These are phyloP conservation scores for Naganishia onofrii DNA, from an alignment of 768 basidiomycete species.

Conservation along the genomic window DNA sequence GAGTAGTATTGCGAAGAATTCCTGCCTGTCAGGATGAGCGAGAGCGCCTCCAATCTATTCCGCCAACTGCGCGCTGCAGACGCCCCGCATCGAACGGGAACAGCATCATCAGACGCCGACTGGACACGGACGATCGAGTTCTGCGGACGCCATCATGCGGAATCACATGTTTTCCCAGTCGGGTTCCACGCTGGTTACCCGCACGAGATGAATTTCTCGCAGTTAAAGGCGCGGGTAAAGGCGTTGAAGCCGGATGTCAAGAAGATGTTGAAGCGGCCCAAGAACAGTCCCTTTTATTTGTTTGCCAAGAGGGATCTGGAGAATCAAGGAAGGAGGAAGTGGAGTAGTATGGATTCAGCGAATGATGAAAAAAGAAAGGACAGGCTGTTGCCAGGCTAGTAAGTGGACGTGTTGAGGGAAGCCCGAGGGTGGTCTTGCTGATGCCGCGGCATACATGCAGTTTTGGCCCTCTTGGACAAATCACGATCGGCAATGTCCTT, in stretches of 20 bases:
- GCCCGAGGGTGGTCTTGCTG: not conserved
- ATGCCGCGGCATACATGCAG: not conserved
- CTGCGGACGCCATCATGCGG: conserved; percentile 41
- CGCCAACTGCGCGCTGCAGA: not conserved
- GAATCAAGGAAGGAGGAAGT: conserved; percentile 32
- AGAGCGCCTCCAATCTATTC: not conserved
- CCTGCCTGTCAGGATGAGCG: conserved; percentile 1
- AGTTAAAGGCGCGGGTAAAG: not conserved
- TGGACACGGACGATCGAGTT: conserved; percentile 39
- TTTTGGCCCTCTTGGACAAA: conserved; percentile 10
- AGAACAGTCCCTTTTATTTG: conserved; percentile 34
- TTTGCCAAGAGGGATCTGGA: conserved; percentile 27
- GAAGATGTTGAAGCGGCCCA: conserved; percentile 34
- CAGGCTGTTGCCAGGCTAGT: conserved; percentile 42
- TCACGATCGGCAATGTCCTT: conserved; percentile 2
- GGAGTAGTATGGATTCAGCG: conserved; percentile 31
- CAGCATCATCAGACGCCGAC: not conserved
- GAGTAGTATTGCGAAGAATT: conserved; percentile 6
- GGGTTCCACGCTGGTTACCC: conserved; percentile 44
- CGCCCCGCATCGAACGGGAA: not conserved
- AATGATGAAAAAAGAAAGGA: conserved; percentile 25
- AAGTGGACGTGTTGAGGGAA: conserved; percentile 25
- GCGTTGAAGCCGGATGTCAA: conserved; percentile 36
- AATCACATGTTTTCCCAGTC: conserved; percentile 39
- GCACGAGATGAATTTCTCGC: conserved; percentile 1